Percentiles rank a stretch among this genome's conserved stretches.
These are phyloP conservation scores for Hymenoscyphus scutula DNA, from an alignment of 2,329 filamentous ascomycete species.

Conservation along the genomic window DNA sequence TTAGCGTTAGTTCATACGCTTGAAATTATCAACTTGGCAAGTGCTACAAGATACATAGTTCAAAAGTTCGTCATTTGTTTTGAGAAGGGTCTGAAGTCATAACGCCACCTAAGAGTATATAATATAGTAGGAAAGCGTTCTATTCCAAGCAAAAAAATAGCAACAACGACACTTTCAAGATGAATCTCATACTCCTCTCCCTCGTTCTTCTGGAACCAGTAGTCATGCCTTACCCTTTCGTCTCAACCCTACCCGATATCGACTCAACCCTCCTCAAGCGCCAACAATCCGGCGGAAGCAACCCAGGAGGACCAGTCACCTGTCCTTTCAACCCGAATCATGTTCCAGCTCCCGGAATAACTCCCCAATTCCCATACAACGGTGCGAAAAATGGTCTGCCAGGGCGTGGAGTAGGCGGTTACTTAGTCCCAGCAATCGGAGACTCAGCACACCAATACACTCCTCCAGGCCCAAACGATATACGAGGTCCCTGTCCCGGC, in stretches of 20 bases:
- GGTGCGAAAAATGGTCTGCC: conserved; percentile 42
- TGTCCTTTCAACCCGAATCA: conserved; percentile 41
- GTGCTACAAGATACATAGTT: background rate
- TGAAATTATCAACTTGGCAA: background rate
- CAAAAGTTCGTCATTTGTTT: background rate
- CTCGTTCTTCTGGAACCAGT: conserved; percentile 20
- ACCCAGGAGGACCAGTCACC: conserved; percentile 23
- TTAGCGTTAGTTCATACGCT: background rate
- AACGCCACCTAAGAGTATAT: background rate
- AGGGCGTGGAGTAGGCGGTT: conserved; percentile 44
- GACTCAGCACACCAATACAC: conserved; percentile 28
- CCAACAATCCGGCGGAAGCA: conserved; percentile 34
- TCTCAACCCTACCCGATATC: conserved; percentile 38
- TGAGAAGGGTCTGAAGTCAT: background rate
- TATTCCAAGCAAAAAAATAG: background rate
- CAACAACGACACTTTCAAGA: conserved; percentile 12
- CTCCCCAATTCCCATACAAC: conserved; percentile 41
- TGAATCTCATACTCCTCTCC: conserved; percentile 25
- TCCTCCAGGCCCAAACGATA: conserved; percentile 34
- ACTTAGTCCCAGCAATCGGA: conserved; percentile 42
- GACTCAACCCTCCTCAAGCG: conserved; percentile 37
- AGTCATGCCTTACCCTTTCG: conserved; percentile 40
- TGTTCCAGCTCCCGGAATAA: conserved; percentile 38
- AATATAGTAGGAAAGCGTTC: background rate
- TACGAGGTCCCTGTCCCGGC: conserved; percentile 43